Evolutionary conservation across 2,329 filamentous ascomycete species (phyloP).

Genomic region (Diaporthe sp.): DNA sequence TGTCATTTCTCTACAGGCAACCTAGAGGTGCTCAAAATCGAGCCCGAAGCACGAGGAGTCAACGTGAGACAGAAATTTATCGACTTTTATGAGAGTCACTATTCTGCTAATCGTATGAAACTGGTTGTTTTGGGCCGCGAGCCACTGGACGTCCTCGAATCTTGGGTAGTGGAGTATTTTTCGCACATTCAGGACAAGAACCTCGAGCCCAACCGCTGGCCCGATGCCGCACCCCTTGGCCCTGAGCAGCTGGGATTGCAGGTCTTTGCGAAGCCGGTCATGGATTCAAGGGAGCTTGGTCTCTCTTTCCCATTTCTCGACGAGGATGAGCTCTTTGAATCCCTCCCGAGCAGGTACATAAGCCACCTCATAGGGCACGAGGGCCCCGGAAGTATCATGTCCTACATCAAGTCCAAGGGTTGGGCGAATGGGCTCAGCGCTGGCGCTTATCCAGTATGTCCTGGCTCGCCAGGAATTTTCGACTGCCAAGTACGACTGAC

Average conservation of each 20-base stretch:
- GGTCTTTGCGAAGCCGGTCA: conserved; percentile 90
- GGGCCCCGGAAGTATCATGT: conserved; percentile 90
- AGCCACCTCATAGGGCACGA: conserved; percentile 93
- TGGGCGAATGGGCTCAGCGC: conserved; percentile 89
- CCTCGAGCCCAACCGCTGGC: conserved; percentile 71
- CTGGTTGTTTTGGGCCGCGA: conserved; percentile 88
- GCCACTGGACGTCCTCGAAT: conserved; percentile 82
- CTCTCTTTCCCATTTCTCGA: conserved; percentile 89
- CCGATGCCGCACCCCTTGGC: conserved; percentile 62
- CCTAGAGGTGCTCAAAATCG: conserved; percentile 85
- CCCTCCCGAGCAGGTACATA: conserved; percentile 87
- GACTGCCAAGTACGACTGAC: conserved; percentile 84
- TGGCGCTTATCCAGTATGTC: conserved; percentile 80
- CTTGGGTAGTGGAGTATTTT: conserved; percentile 88
- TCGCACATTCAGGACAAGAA: conserved; percentile 85
- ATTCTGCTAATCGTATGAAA: conserved; percentile 95
- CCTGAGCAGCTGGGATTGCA: conserved; percentile 71
- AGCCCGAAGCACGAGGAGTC: conserved; percentile 82
- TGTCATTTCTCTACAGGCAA: conserved; percentile 94
- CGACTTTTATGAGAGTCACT: conserved; percentile 88
- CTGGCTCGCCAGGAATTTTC: conserved; percentile 82
- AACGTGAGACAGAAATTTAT: conserved; percentile 93
- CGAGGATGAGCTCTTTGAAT: conserved; percentile 82
- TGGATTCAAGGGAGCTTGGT: conserved; percentile 85
- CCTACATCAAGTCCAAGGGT: conserved; percentile 89